Base-by-base conservation (phyloP, 2,329 filamentous ascomycete genomes). In the Hypoxylon sp. region DNA sequence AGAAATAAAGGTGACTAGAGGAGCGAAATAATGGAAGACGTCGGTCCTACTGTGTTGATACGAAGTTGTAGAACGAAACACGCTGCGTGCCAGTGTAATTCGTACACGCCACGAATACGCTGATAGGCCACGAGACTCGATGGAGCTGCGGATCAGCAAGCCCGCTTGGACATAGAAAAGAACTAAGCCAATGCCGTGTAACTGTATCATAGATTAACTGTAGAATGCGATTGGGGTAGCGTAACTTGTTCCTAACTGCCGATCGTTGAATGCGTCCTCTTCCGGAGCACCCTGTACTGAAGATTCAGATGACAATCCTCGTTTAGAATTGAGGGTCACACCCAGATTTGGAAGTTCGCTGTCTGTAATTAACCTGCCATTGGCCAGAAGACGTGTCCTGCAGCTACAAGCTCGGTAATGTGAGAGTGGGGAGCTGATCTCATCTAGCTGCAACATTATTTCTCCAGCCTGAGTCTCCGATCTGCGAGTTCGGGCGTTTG, bases 171-270 rank as follows among this genome's bases (percentile, higher is more conserved):
- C 19, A 14, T 53, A 19, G n/a, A 50, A 51, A 36, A 43, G 19
- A 25, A 63, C 63, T 51, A 57, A 71, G 60, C 34, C 49, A 59
- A 64, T 64, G 60, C 32, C 59, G 60, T 69, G 60, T 64, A 67
- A 67, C 60, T 41, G 51, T 59, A 66, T 25, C 25, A 49, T 10
- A 56, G 10, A 69, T 60, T 58, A 61, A 64, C 28, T 66, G 60
- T 52, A 56, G 43, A 36, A 55, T 28, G 45, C 6, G 45, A 45
- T 56, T 23, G 49, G 17, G 53, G 49, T 64, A 57, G 60, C 50
- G 57, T 62, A 64, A 51, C 43, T 55, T 19, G 36, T 64, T 57
- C 32, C 25, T 41, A 67, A 67, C 52, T 69, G 67, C 67, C 67
- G 67, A 69, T 38, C 52, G 25, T 52, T 59, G 46, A 60, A 45